phyloP scores from a whole-genome alignment of 2,329 filamentous ascomycete species.

The Pleoardoris graminearum region DNA sequence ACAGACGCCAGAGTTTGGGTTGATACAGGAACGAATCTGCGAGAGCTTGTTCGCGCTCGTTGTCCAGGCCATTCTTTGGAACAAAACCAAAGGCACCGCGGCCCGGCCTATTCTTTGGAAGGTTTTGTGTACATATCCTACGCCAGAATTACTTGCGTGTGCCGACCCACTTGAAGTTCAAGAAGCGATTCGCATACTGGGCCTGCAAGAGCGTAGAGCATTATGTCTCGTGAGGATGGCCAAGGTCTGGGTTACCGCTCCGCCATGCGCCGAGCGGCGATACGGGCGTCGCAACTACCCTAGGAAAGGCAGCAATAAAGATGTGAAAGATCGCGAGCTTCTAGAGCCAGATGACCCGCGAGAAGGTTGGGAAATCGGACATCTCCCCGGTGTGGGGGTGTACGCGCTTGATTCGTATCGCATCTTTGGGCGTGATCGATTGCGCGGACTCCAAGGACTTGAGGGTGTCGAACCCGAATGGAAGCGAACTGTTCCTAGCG shows the following conservation, averaged over 20 bases:
- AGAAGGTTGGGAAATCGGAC: conserved; percentile 77
- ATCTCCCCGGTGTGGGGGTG: conserved; percentile 71
- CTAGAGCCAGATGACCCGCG: conserved; percentile 44
- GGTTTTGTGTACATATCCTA: conserved; percentile 70
- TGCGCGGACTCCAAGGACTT: conserved; percentile 60
- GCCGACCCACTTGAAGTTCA: conserved; percentile 25
- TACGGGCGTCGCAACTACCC: conserved; percentile 58
- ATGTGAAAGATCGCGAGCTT: conserved; percentile 51
- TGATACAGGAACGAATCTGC: conserved; percentile 81
- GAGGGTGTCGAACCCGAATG: conserved; percentile 76
- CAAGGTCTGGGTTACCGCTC: conserved; percentile 65
- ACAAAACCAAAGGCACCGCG: conserved; percentile 72
- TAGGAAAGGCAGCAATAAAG: conserved; percentile 22
- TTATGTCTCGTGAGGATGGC: conserved; percentile 71
- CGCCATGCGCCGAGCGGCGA: conserved; percentile 62
- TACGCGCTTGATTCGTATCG: conserved; percentile 91
- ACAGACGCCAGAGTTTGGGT: conserved; percentile 61
- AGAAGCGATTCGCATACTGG: conserved; percentile 28
- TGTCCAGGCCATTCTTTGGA: conserved; percentile 81
- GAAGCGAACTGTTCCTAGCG: conserved; percentile 79
- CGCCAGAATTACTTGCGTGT: conserved; percentile 62
- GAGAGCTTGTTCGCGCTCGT: conserved; percentile 78
- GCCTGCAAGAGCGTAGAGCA: conserved; percentile 55
- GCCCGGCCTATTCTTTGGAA: conserved; percentile 76
- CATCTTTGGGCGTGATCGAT: conserved; percentile 83